Conservation (phyloP, 2,329 filamentous ascomycete genomes). For the Ilyonectria sp. region DNA sequence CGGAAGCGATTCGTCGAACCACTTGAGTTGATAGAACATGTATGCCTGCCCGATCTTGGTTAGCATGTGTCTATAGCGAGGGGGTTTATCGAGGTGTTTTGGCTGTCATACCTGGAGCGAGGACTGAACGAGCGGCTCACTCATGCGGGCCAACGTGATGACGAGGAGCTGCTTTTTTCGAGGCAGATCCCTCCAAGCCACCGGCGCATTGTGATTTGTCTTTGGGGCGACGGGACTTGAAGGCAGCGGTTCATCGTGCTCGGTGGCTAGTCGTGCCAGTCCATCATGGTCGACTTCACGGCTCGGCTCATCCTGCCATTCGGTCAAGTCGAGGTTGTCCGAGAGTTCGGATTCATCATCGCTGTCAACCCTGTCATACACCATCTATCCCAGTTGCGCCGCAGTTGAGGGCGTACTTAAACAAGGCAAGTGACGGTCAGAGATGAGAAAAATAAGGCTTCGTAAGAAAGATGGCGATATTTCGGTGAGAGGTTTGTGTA, state of each 20-base stretch:
- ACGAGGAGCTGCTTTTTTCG: constrained; percentile 84
- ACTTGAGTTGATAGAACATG: constrained; percentile 91
- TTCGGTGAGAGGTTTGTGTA: not conserved
- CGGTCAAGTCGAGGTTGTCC: constrained; percentile 16
- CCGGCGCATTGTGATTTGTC: constrained; percentile 34
- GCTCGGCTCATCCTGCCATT: constrained; percentile 11
- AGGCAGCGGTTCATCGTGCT: constrained; percentile 23
- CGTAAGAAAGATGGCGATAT: not conserved
- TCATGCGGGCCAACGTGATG: constrained; percentile 83
- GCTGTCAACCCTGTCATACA: constrained; percentile 31
- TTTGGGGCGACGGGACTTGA: constrained; percentile 12
- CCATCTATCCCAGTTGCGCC: constrained; percentile 40
- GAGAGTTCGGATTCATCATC: constrained; percentile 35
- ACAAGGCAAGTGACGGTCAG: too few relatives aligned
- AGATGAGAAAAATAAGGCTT: not conserved
- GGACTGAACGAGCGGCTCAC: constrained; percentile 86
- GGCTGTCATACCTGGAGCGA: constrained; percentile 66
- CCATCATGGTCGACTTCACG: constrained; percentile 8
- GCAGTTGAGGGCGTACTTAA: constrained; percentile 5
- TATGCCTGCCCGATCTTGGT: constrained; percentile 69
- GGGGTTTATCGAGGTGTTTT: not conserved
- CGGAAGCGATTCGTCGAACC: constrained; percentile 72
- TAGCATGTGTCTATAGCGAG: not conserved
- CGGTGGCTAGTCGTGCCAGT: constrained; percentile 4
- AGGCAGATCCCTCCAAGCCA: constrained; percentile 78